Conservation (phyloP, 2,329 filamentous ascomycete species). For the Fusarium setosum region DNA sequence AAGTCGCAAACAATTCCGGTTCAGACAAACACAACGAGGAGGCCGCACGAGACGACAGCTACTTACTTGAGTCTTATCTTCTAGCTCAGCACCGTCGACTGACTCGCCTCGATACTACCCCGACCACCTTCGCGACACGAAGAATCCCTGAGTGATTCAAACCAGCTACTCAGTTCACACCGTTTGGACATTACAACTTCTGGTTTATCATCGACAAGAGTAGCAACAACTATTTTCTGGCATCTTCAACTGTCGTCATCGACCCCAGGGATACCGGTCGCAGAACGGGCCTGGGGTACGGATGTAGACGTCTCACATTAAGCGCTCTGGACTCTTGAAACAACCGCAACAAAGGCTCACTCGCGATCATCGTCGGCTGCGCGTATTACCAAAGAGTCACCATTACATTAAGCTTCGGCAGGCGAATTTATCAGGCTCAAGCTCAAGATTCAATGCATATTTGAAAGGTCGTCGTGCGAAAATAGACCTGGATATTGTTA, state of each 20-base stretch:
- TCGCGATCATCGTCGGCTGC: slow-evolving; percentile 1
- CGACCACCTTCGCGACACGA: slow-evolving; percentile 2
- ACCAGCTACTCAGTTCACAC: not conserved
- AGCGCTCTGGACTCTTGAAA: slow-evolving; percentile 23
- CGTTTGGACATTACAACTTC: not conserved
- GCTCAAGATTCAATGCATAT: slow-evolving; percentile 23
- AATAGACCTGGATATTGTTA: slow-evolving; percentile 1
- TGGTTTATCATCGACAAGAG: not conserved
- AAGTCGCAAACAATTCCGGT: not conserved
- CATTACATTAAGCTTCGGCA: not conserved
- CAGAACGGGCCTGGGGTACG: slow-evolving; percentile 44
- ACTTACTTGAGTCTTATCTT: not conserved
- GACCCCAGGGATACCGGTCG: slow-evolving; percentile 43
- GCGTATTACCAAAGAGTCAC: slow-evolving; percentile 6
- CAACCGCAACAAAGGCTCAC: slow-evolving; percentile 19
- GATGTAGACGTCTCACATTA: slow-evolving; percentile 34
- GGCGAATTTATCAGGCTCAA: slow-evolving; percentile 5
- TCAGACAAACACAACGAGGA: not conserved
- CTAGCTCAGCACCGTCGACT: slow-evolving; percentile 1
- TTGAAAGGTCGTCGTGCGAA: slow-evolving; percentile 5
- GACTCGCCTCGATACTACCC: slow-evolving; percentile 9
- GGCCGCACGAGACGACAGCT: not conserved
- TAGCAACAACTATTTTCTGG: slow-evolving; percentile 18
- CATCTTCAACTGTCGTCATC: slow-evolving; percentile 21
- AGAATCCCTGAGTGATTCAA: not conserved